These are phyloP conservation scores for Neocallimastix lanati DNA, from an alignment of 192 early-diverging fungal species.

Conservation along the genomic window DNA sequence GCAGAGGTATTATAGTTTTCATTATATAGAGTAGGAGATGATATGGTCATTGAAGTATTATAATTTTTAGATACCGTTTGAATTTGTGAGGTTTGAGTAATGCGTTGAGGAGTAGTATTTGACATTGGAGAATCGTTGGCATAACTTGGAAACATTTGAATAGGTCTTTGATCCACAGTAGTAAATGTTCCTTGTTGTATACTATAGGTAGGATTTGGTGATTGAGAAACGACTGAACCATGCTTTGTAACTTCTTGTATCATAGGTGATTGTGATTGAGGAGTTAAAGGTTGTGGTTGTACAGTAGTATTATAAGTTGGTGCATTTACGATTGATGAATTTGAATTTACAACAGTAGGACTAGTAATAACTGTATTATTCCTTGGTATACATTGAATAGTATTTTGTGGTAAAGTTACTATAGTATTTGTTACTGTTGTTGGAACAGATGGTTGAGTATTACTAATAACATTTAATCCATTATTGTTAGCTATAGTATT, in stretches of 20 bases:
- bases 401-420: no score
- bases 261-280: neutral
- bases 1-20: neutral
- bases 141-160: neutral
- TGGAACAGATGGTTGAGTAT: no score
- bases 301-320: neutral
- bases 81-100: neutral
- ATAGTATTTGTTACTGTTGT: no score
- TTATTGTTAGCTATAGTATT: no score
- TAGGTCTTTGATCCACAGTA: neutral
- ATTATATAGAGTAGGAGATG: neutral
- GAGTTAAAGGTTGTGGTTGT: neutral
- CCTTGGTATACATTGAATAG: no score
- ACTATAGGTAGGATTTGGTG: no score
- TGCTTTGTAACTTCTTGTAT: neutral
- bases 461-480: no score
- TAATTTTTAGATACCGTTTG: neutral
- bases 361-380: neutral
- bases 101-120: neutral
- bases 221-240: no score
- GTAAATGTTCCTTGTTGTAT: neutral
- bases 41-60: neutral
- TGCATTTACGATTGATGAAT: no score
- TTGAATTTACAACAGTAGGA: neutral
- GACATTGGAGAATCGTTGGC: neutral